Percentiles rank a stretch among this genome's conserved stretches.
phyloP scores from a whole-genome alignment of 2,329 filamentous ascomycete genomes.

The Zymoseptoria brevis region DNA sequence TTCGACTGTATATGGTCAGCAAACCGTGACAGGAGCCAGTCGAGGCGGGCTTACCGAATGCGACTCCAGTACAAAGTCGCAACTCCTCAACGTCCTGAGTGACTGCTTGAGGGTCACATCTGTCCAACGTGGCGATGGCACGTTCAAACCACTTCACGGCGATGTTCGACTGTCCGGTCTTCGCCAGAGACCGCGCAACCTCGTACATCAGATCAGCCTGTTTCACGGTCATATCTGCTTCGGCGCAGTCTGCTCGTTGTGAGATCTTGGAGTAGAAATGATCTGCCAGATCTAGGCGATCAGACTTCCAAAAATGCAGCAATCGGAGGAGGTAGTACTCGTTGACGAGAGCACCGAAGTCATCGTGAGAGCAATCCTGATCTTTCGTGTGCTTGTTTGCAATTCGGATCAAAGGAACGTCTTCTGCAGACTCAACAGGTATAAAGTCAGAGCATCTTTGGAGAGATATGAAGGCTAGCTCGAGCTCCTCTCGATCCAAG shows the following conservation, averaged over 20 bases:
- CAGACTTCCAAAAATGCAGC: constrained; percentile 66
- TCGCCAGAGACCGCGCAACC: constrained; percentile 57
- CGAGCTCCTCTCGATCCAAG: constrained; percentile 50
- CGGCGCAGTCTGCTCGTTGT: not conserved
- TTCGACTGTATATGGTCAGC: constrained; percentile 8
- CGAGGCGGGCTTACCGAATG: constrained; percentile 28
- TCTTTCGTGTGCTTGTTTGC: not conserved
- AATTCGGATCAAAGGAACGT: constrained; percentile 19
- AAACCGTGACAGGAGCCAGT: constrained; percentile 20
- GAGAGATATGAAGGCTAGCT: constrained; percentile 53
- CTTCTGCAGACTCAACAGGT: constrained; percentile 15
- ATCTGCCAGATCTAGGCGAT: constrained; percentile 66
- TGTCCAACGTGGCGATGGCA: constrained; percentile 52
- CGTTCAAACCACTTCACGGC: constrained; percentile 68
- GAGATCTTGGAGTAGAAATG: constrained; percentile 60
- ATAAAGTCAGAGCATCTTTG: constrained; percentile 48
- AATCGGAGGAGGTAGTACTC: constrained; percentile 62
- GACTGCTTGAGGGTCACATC: constrained; percentile 47
- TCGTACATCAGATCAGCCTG: constrained; percentile 62
- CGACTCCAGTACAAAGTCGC: constrained; percentile 57
- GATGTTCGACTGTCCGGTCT: constrained; percentile 44
- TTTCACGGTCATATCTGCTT: constrained; percentile 47
- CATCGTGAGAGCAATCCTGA: constrained; percentile 7
- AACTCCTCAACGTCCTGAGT: constrained; percentile 57
- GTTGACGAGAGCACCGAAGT: constrained; percentile 39